Evolutionary conservation across 2,329 filamentous ascomycete species (phyloP).

Genomic region (Sporothrix curviconia): DNA sequence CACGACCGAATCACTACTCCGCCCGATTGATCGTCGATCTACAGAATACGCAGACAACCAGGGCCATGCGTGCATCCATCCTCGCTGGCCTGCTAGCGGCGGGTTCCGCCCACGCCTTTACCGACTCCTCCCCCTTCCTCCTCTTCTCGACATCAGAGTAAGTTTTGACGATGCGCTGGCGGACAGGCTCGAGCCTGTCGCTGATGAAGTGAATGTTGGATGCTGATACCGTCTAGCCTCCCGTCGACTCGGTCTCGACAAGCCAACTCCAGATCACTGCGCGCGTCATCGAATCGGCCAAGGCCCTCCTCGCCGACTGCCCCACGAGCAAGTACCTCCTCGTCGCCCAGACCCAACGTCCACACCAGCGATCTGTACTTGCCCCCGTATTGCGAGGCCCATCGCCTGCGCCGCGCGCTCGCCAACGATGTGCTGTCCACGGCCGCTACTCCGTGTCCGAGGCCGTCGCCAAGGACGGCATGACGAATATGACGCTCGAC

Average conservation of each 20-base stretch:
- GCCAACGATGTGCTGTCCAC: constrained; percentile 29
- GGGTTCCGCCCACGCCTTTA: constrained; percentile 63
- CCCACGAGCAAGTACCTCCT: constrained; percentile 71
- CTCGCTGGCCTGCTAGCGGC: constrained; percentile 47
- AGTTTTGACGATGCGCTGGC: constrained; percentile 28
- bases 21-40: too few species aligned
- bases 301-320: constrained; percentile 56
- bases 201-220: too few species aligned
- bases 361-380: constrained; percentile 61
- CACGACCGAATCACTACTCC: background rate
- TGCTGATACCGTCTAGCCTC: too few species aligned
- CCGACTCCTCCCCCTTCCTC: constrained; percentile 82
- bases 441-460: constrained; percentile 48
- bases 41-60: too few species aligned
- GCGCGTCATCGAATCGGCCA: constrained; percentile 37
- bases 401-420: constrained; percentile 43
- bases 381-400: constrained; percentile 43
- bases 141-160: constrained; percentile 81
- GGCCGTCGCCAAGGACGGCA: constrained; percentile 33
- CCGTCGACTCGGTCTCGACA: too few species aligned
- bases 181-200: too few species aligned
- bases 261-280: constrained; percentile 45
- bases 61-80: constrained; percentile 50
- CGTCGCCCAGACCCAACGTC: constrained; percentile 68
- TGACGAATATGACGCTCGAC: constrained; percentile 31